Conservation (phyloP, 345 rosid species). For the Crucihimalaya himalaica region DNA sequence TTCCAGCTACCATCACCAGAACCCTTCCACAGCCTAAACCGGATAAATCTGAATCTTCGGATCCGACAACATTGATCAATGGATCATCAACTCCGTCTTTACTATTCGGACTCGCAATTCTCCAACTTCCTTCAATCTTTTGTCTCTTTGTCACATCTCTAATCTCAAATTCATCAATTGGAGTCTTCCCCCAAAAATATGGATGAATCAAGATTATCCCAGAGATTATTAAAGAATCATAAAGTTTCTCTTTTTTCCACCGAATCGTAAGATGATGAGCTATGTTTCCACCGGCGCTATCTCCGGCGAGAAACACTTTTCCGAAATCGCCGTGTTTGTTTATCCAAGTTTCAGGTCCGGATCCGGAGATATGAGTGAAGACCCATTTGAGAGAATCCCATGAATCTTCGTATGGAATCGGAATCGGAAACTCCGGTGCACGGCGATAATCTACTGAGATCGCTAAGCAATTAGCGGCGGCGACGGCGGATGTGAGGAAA, state of each 20-base stretch:
- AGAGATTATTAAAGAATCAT: background rate
- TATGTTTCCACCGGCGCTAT: conserved; percentile 69
- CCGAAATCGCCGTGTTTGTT: conserved; percentile 48
- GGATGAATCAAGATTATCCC: conserved; percentile 53
- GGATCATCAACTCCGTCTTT: conserved; percentile 52
- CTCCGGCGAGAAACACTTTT: conserved; percentile 52
- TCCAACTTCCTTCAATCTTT: conserved; percentile 35
- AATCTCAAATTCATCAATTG: conserved; percentile 29
- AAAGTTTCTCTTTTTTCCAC: conserved; percentile 33
- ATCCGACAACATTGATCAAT: conserved; percentile 41
- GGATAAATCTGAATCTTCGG: conserved; percentile 33
- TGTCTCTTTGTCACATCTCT: conserved; percentile 39
- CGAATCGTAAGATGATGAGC: conserved; percentile 46
- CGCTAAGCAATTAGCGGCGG: conserved; percentile 38
- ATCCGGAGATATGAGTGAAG: conserved; percentile 41
- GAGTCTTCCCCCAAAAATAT: conserved; percentile 45
- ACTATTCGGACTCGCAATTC: conserved; percentile 40
- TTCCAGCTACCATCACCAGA: conserved; percentile 49
- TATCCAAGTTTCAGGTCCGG: conserved; percentile 53
- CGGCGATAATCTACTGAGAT: conserved; percentile 52
- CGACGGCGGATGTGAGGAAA: conserved; percentile 31
- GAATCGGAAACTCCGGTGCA: conserved; percentile 67
- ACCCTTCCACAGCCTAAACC: conserved; percentile 43
- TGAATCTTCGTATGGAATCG: conserved; percentile 54
- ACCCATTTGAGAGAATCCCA: conserved; percentile 59